Conservation (phyloP, 495 filamentous ascomycete species). For the Xylona heveae region DNA sequence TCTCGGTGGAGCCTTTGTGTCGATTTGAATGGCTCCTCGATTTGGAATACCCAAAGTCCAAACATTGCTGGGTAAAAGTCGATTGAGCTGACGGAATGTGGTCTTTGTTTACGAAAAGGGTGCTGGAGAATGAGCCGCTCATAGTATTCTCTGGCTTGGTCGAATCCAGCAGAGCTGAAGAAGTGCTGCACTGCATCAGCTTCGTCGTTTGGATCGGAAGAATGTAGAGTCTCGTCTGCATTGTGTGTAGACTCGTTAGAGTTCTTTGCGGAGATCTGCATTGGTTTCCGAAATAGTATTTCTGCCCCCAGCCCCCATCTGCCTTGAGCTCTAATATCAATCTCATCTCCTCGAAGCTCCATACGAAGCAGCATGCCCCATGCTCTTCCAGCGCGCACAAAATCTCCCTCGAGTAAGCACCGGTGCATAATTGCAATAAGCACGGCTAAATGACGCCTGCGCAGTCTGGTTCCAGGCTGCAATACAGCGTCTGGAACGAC, state of each 20-base stretch:
- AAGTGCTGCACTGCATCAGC: slow-evolving; percentile 4
- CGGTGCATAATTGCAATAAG: slow-evolving; percentile 40
- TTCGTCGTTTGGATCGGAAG: background rate
- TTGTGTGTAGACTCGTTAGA: background rate
- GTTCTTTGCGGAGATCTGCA: slow-evolving; percentile 4
- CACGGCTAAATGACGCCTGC: slow-evolving; percentile 34
- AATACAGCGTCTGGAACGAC: background rate
- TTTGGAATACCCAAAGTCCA: slow-evolving; percentile 39
- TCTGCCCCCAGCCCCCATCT: slow-evolving; percentile 55
- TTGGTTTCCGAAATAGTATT: slow-evolving; percentile 28
- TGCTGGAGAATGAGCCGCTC: slow-evolving; percentile 46
- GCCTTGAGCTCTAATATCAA: slow-evolving; percentile 31
- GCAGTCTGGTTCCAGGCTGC: slow-evolving; percentile 8
- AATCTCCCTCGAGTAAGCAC: slow-evolving; percentile 37
- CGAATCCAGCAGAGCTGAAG: slow-evolving; percentile 30
- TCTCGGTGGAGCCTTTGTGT: background rate
- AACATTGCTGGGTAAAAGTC: slow-evolving; percentile 51
- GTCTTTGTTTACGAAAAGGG: slow-evolving; percentile 28
- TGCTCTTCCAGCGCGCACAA: slow-evolving; percentile 36
- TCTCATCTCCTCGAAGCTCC: slow-evolving; percentile 22
- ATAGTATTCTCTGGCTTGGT: slow-evolving; percentile 38
- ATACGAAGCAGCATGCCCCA: slow-evolving; percentile 42
- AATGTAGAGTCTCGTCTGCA: background rate
- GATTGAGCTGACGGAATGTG: slow-evolving; percentile 23
- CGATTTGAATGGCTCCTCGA: slow-evolving; percentile 14